Evolutionary conservation across 2,329 filamentous ascomycete species (phyloP).

Genomic region (Penicillium sp.): DNA sequence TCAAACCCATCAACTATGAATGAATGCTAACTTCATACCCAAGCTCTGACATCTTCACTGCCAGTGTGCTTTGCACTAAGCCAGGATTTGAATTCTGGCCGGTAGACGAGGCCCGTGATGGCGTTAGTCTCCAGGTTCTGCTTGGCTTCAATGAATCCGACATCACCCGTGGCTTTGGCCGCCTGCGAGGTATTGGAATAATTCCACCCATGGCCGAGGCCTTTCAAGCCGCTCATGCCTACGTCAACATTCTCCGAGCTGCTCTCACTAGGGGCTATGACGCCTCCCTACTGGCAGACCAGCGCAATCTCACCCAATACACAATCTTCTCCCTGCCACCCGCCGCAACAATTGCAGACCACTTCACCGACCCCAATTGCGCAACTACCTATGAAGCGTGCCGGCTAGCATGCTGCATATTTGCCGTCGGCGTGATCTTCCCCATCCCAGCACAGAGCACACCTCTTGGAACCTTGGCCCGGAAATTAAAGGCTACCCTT

Average conservation of each 20-base stretch:
- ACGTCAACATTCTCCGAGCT: constrained; percentile 35
- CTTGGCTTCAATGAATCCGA: constrained; percentile 31
- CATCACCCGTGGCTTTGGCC: constrained; percentile 30
- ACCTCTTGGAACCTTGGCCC: constrained; percentile 36
- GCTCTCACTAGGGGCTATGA: constrained; percentile 26
- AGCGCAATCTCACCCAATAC: constrained; percentile 46
- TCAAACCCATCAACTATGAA: not conserved
- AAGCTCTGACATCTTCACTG: constrained; percentile 36
- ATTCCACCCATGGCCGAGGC: constrained; percentile 34
- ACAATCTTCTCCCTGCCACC: constrained; percentile 38
- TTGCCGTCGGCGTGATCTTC: constrained; percentile 44
- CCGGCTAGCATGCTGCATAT: constrained; percentile 42
- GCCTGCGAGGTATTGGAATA: constrained; percentile 30
- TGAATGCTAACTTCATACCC: not conserved
- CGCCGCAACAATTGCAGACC: constrained; percentile 22
- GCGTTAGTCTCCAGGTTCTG: constrained; percentile 26
- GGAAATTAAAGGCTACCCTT: constrained; percentile 32
- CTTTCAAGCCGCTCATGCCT: constrained; percentile 36
- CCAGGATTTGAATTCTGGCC: constrained; percentile 35
- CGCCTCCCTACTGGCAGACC: constrained; percentile 35
- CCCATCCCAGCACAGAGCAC: constrained; percentile 44
- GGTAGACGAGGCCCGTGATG: constrained; percentile 22
- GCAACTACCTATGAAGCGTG: constrained; percentile 39
- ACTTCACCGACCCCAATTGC: constrained; percentile 24
- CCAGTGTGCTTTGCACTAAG: constrained; percentile 25